Base-by-base conservation (phyloP, 192 early-diverging fungal genomes). In the Radiomyces spectabilis region DNA sequence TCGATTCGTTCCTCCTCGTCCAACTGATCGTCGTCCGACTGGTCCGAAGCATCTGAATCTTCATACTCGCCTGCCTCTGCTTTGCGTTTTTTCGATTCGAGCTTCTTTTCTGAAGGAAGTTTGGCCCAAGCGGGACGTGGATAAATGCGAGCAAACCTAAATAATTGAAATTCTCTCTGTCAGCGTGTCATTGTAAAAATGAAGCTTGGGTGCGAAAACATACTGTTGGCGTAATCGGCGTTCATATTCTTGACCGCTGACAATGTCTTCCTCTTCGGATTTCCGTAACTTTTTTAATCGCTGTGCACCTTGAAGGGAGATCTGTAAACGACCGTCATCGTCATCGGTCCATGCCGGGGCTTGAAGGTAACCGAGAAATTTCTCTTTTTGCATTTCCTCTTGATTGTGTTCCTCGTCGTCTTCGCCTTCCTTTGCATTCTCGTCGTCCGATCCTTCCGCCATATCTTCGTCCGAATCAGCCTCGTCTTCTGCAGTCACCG, bases 51-150 rank as follows among this genome's bases (percentile, higher is more conserved):
- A 4, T 77, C 73, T 27, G 64, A 66, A 51, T 72, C 70, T 2
- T 63, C 61, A 15, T 57, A 62, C 15, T 45, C 48, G 19, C 49
- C 49, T 10, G 57, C 58, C 31, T 54, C 41, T 32, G 38, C 42
- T 49, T 53, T 59, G 16, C 59, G 48, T n/a, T 57, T 65, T 22
- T 47, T 51, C 25, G 57, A 38, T n/a, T 69, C 47, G 41, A 52
- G 54, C 59, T 64, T 72, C 63, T 59, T 59, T 42, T 69, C 71
- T 7, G 80, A 75, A 21, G 78, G 79, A n/a, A 69, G 56, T n/a
- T 53, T 57, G 2, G 93, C 92, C 95, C 94, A 97, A 42, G 76
- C 75, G 0, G 94, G 93, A 0, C 75, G 80, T 13, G 92, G 91
- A 56, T 96, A 74, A 18, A 96, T 81, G 57, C 86, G 87, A 47